Base-by-base conservation (phyloP, 1,284 basidiomycete species). In the Leccinum angustisporum region DNA sequence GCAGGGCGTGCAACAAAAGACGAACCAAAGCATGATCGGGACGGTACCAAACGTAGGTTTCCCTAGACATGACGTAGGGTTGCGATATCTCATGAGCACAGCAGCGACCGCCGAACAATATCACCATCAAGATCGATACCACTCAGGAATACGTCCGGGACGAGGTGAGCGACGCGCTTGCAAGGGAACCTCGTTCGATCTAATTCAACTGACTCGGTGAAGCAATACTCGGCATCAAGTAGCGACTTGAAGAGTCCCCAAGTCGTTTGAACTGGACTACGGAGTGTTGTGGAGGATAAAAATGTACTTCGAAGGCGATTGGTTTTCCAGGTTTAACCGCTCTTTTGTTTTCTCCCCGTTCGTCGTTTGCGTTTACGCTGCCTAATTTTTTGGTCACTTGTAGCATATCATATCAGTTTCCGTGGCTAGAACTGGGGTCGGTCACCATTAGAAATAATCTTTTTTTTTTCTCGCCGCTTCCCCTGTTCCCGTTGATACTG, bases 51-150 rank as follows among this genome's bases (percentile, higher is more conserved):
- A 43, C 56, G 74, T 69, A 60, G 13, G 53, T 52, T 4, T n/a
- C 10, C 8, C 5, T 1, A 14, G 9, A 18, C 8, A 18, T 40
- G 2, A 8, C 3, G 1, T 21, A 14, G 18, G 18, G 18, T 6
- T 4, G 8, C 25, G n/a, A 31, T 9, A 46, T 18, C 60, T 71
- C 18, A 76, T 48, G 5, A 7, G 34, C 16, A 3, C 40, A 4
- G 57, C 48, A 73, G 71, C 71, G 65, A 2, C 1, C 30, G 9
- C 61, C 72, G 5, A 76, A 76, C 54, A 76, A 76, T 16, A 73
- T 73, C 43, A 70, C 73, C 14, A 76, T 73, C 62, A 73, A 74
- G 43, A 73, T 73, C 9, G 72, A 73, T 40, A 76, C 72, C 2
- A 75, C 75, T 1, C 72, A 76, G 34, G 72, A 74, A 38, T 70